Conservation (phyloP, 1,284 basidiomycete genomes). For the Sphaerobolus stellatus region DNA sequence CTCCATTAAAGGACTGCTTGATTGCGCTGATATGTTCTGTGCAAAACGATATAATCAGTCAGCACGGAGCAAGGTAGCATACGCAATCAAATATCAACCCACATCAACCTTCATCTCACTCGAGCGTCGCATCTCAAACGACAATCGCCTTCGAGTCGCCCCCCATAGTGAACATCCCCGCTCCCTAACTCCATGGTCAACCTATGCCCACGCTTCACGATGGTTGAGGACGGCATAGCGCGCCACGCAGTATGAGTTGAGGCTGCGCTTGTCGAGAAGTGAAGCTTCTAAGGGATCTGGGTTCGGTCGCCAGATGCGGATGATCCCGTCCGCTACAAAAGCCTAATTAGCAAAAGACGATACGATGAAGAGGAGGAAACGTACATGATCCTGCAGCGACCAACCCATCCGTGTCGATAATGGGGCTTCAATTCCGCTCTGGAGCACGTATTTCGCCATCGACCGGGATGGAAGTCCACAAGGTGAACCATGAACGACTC, state of each 20-base stretch:
- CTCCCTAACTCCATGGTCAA: constrained; percentile 83
- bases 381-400: constrained; percentile 85
- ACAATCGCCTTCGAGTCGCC: constrained; percentile 90
- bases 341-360: too few relatives aligned
- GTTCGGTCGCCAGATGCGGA: constrained; percentile 81
- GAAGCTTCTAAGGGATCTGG: constrained; percentile 59
- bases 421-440: too few relatives aligned
- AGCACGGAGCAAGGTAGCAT: constrained; percentile 14
- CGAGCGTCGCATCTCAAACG: constrained; percentile 95
- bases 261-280: too few relatives aligned
- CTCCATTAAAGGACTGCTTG: constrained; percentile 86
- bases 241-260: constrained; percentile 91
- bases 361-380: constrained; percentile 24
- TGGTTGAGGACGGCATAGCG: constrained; percentile 61
- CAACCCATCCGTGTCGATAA: constrained; percentile 88
- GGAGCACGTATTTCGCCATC: too few relatives aligned
- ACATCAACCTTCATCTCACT: constrained; percentile 84
- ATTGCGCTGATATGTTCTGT: constrained; percentile 87
- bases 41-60: too few relatives aligned
- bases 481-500: too few relatives aligned
- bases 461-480: too few relatives aligned
- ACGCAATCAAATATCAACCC: constrained; percentile 26
- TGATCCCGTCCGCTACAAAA: constrained; percentile 81
- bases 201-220: constrained; percentile 69
- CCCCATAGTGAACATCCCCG: constrained; percentile 82